Percentiles rank a stretch among this genome's conserved stretches.
Evolutionary conservation across 1,284 basidiomycete species (phyloP).

Genomic region (Pholiota adiposa): DNA sequence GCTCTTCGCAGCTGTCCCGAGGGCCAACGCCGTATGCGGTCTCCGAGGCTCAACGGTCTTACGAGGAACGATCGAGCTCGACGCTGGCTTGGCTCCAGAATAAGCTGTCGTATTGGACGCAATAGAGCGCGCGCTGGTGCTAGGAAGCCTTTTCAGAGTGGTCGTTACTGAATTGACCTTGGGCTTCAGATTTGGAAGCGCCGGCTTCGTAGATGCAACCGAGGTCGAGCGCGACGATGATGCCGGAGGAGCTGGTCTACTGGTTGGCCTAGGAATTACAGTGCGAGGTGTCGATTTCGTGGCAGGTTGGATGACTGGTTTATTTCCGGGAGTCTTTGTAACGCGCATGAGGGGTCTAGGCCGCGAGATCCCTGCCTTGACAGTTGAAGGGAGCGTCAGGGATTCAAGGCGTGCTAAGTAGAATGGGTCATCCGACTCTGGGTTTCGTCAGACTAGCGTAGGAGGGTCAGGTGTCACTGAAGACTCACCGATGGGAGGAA

Average conservation of each 20-base stretch:
- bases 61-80: background rate
- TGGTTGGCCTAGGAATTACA: background rate
- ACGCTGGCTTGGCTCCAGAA: slow-evolving; percentile 1
- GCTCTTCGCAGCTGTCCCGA: background rate
- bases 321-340: background rate
- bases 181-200: background rate
- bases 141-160: background rate
- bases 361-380: background rate
- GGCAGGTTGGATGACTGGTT: background rate
- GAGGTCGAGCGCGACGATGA: background rate
- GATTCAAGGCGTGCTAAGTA: slow-evolving; percentile 19
- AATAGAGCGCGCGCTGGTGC: background rate
- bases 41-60: slow-evolving; percentile 4
- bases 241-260: background rate
- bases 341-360: background rate
- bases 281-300: background rate
- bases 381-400: background rate
- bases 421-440: slow-evolving; percentile 29
- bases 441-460: background rate
- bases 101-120: background rate
- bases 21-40: slow-evolving; percentile 18
- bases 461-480: background rate
- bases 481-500: slow-evolving; percentile 40
- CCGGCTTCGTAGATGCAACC: background rate
- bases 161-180: background rate